These are phyloP conservation scores for Phlebiopsis gigantea DNA, from an alignment of 768 basidiomycete species.

Conservation along the genomic window DNA sequence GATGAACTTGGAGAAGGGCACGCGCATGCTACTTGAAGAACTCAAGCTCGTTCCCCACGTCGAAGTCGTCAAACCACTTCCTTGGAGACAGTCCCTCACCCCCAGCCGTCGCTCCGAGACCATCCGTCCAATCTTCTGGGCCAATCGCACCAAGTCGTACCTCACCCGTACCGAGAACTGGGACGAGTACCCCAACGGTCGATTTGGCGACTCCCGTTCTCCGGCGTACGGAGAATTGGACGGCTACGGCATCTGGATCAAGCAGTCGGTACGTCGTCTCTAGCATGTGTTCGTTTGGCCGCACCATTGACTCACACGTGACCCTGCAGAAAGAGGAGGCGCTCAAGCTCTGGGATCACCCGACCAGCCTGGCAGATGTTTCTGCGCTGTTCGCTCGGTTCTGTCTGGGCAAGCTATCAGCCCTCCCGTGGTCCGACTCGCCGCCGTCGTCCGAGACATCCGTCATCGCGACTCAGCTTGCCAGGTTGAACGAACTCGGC, in stretches of 20 bases:
- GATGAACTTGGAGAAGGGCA: slow-evolving; percentile 94
- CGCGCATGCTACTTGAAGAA: slow-evolving; percentile 92
- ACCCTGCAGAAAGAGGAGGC: slow-evolving; percentile 75
- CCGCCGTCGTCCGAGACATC: slow-evolving; percentile 80
- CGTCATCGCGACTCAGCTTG: slow-evolving; percentile 71
- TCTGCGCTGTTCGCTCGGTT: slow-evolving; percentile 75
- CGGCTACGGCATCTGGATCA: slow-evolving; percentile 91
- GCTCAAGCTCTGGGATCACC: slow-evolving; percentile 82
- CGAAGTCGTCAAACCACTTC: slow-evolving; percentile 91
- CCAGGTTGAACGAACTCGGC: slow-evolving; percentile 83
- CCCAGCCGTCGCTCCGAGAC: slow-evolving; percentile 86
- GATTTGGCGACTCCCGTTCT: slow-evolving; percentile 95
- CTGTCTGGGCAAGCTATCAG: slow-evolving; percentile 65
- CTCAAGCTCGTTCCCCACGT: slow-evolving; percentile 81
- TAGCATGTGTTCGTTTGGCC: neutral
- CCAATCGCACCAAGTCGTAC: slow-evolving; percentile 93
- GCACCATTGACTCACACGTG: neutral
- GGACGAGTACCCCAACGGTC: slow-evolving; percentile 99
- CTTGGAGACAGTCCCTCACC: slow-evolving; percentile 98
- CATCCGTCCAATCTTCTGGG: slow-evolving; percentile 99
- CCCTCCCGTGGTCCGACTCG: slow-evolving; percentile 94
- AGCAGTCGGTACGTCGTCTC: slow-evolving; percentile 58
- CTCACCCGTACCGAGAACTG: slow-evolving; percentile 95
- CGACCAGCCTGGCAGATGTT: slow-evolving; percentile 61
- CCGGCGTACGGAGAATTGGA: slow-evolving; percentile 98